Evolutionary conservation across 257 asterid genomes (phyloP).

Genomic region (Primulina eburnea): DNA sequence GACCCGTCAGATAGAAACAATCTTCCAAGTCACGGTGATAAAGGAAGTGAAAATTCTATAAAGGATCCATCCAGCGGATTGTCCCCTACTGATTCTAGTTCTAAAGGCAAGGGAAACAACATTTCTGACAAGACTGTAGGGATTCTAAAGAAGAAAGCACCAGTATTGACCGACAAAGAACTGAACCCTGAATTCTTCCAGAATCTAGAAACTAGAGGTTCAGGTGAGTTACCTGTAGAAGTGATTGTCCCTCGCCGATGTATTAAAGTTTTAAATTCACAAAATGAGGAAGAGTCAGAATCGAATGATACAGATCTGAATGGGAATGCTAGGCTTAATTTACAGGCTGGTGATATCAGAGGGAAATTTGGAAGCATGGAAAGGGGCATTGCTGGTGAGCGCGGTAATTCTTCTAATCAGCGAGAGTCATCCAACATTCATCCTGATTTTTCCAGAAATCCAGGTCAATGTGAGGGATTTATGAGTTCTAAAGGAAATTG

Average conservation of each 20-base stretch:
- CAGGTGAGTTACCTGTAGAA: constrained; percentile 91
- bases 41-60: constrained; percentile 38
- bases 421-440: constrained; percentile 48
- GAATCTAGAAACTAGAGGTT: constrained; percentile 77
- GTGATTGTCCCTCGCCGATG: constrained; percentile 86
- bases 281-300: constrained; percentile 56
- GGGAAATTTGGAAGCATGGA: constrained; percentile 35
- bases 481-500: constrained; percentile 73
- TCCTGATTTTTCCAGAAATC: constrained; percentile 50
- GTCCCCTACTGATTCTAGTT: constrained; percentile 51
- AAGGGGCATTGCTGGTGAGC: constrained; percentile 47
- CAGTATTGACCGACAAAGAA: constrained; percentile 78
- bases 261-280: constrained; percentile 53
- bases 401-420: constrained; percentile 41
- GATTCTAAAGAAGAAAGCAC: constrained; percentile 82
- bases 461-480: constrained; percentile 65
- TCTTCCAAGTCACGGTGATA: constrained; percentile 41
- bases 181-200: constrained; percentile 93
- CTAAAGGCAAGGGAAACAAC: constrained; percentile 53
- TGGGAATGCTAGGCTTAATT: constrained; percentile 39
- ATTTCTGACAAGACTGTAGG: constrained; percentile 83
- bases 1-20: constrained; percentile 51
- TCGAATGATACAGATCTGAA: constrained; percentile 40
- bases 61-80: constrained; percentile 52
- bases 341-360: constrained; percentile 41